phyloP scores from a whole-genome alignment of 2,329 filamentous ascomycete genomes.

The Xylariaceae sp. region DNA sequence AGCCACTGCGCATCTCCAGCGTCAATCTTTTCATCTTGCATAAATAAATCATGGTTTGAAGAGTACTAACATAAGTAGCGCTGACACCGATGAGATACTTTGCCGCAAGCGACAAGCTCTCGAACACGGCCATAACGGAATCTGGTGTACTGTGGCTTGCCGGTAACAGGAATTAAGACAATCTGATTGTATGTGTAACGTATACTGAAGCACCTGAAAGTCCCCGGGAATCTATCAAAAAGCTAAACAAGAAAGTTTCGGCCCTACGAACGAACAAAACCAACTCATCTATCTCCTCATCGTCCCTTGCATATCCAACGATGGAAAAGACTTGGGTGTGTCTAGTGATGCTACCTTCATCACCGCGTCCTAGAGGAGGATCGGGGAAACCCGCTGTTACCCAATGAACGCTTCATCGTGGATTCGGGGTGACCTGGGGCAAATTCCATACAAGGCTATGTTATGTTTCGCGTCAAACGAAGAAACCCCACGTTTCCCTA shows the following conservation, averaged over 20 bases:
- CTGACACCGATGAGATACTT: slow-evolving; percentile 15
- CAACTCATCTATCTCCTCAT: no score
- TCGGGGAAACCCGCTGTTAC: background rate
- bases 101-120: slow-evolving; percentile 4
- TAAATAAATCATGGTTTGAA: no score
- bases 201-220: background rate
- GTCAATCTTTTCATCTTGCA: slow-evolving; percentile 6
- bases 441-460: background rate
- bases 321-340: background rate
- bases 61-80: slow-evolving; percentile 23
- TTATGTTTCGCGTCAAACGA: background rate
- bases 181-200: background rate
- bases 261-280: no score
- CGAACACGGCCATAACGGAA: slow-evolving; percentile 11
- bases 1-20: slow-evolving; percentile 22
- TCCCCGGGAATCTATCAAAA: background rate
- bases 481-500: background rate
- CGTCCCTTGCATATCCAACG: no score
- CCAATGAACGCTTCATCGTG: background rate
- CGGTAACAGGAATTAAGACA: background rate
- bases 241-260: background rate
- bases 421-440: background rate
- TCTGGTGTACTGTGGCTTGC: background rate
- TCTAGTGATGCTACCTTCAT: background rate
- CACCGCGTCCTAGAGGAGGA: background rate